These are phyloP conservation scores for Phialophora verrucosa DNA, from an alignment of 2,329 filamentous ascomycete genomes.

Conservation along the genomic window DNA sequence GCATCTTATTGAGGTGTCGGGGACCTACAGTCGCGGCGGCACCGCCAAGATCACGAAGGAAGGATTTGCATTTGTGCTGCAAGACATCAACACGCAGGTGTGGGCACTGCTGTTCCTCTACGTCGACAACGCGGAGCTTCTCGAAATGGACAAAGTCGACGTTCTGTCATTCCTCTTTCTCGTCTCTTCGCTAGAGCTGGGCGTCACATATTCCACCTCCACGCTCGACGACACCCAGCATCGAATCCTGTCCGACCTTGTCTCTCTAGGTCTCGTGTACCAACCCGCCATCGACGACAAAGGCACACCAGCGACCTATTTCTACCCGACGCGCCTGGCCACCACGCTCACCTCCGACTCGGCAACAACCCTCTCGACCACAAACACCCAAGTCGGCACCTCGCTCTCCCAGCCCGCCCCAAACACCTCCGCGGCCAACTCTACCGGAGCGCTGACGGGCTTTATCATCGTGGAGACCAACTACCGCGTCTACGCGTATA, in stretches of 20 bases:
- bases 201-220: constrained; percentile 85
- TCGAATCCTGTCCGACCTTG: constrained; percentile 87
- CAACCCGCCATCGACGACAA: constrained; percentile 42
- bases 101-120: constrained; percentile 95
- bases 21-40: constrained; percentile 46
- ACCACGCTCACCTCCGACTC: constrained; percentile 87
- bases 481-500: constrained; percentile 97
- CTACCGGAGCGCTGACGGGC: constrained; percentile 52
- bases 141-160: constrained; percentile 85
- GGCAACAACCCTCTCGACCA: constrained; percentile 70
- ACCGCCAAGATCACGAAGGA: constrained; percentile 81
- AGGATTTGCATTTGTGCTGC: constrained; percentile 91
- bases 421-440: constrained; percentile 38
- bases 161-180: constrained; percentile 96
- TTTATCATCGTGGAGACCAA: constrained; percentile 98
- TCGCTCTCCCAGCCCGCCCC: constrained; percentile 54
- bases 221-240: constrained; percentile 80
- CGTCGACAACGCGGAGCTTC: constrained; percentile 78
- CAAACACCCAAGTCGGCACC: constrained; percentile 70
- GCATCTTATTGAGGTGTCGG: constrained; percentile 70
- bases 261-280: constrained; percentile 93
- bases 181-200: constrained; percentile 89
- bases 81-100: constrained; percentile 94
- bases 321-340: constrained; percentile 91
- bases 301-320: constrained; percentile 54